Base-by-base conservation (phyloP, 2,329 filamentous ascomycete genomes). In the Pseudocercospora fijiensis region DNA sequence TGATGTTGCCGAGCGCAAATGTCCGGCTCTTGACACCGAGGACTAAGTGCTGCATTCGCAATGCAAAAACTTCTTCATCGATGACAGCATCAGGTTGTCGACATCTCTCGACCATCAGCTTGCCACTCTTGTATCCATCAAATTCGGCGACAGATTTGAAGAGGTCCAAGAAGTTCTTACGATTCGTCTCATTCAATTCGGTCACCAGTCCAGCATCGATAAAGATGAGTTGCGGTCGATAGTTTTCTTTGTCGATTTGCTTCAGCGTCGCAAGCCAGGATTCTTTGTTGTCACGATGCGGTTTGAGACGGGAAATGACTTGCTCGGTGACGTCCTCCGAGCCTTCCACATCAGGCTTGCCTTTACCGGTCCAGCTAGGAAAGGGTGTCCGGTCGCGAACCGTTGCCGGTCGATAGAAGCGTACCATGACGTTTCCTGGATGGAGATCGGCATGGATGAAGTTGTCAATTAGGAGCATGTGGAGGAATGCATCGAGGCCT, bases 341-440 rank as follows among this genome's bases (percentile, higher is more conserved):
- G 8, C 84, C 81, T 43, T 84, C 74, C 20, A 73, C 70, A 24
- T 75, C 71, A 26, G 71, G 64, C 52, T 77, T 76, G 24, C 67
- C 59, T 11, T 63, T 68, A 51, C 70, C 61, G 7, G 55, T 67
- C 27, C 72, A 61, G 13, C 59, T 52, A 0, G 62, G 52, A 2
- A 69, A 55, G 9, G 62, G 61, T 8, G 70, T 63, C 28, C 69
- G 62, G 0, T 96, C 80, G 56, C 89, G 86, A 0, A 94, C 85
- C 65, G 88, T 84, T 13, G 88, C 86, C 0, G 93, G 88, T 72
- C 94, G 88, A 78, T 98, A 97, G 80, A 99, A 99, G 67, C 96
- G 92, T 53, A 99, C 94, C 93, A 99, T 98, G 78, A 99, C 98
- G 76, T 99, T 99, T 26, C 95, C 95, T 0, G 95, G 95, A 75